Evolutionary conservation across 495 filamentous ascomycete species (phyloP).

Genomic region (Xylaria curta): DNA sequence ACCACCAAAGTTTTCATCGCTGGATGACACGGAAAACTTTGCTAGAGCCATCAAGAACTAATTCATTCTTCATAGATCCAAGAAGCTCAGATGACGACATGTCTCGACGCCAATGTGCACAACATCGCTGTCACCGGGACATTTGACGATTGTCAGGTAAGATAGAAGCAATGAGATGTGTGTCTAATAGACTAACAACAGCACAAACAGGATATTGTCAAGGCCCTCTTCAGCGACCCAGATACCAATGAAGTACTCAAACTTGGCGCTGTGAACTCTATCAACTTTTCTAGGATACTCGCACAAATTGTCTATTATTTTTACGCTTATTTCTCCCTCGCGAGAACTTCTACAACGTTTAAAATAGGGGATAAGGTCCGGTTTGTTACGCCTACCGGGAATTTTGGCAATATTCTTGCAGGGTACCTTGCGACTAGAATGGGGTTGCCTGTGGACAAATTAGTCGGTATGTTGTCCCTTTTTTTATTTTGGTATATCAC

Average conservation of each 20-base stretch:
- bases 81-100: conserved; percentile 94
- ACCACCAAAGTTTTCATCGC: not conserved
- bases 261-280: conserved; percentile 87
- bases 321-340: conserved; percentile 83
- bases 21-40: not conserved
- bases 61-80: conserved; percentile 58
- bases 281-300: conserved; percentile 89
- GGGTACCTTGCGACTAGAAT: conserved; percentile 91
- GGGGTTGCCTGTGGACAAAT: conserved; percentile 83
- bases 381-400: conserved; percentile 87
- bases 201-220: conserved; percentile 76
- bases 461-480: conserved; percentile 57
- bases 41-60: not conserved
- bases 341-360: conserved; percentile 55
- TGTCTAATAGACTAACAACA: not conserved
- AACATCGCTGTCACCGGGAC: conserved; percentile 84
- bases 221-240: conserved; percentile 85
- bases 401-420: conserved; percentile 96
- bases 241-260: conserved; percentile 74
- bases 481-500: not conserved
- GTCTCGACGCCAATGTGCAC: conserved; percentile 86
- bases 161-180: conserved; percentile 16
- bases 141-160: conserved; percentile 92
- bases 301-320: conserved; percentile 96
- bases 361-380: conserved; percentile 67